Evolutionary conservation across 441 rosid genomes (phyloP).

Genomic region (Gossypium lobatum): DNA sequence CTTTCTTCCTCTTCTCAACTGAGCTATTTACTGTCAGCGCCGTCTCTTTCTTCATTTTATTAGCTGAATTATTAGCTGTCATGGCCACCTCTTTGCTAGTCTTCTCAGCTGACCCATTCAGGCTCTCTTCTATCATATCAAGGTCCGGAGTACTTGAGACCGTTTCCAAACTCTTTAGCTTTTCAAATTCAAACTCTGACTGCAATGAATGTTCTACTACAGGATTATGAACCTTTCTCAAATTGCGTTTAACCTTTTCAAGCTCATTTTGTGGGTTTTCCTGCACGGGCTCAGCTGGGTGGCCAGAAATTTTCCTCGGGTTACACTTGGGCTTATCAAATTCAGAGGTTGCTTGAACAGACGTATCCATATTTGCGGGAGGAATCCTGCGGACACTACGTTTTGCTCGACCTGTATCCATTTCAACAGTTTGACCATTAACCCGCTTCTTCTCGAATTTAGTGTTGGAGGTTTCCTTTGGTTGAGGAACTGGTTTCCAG

Average conservation of each 20-base stretch:
- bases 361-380: constrained; percentile 41
- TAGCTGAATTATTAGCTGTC: constrained; percentile 1
- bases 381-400: constrained; percentile 57
- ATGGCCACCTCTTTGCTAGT: constrained; percentile 26
- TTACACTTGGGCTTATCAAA: constrained; percentile 68
- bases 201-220: constrained; percentile 48
- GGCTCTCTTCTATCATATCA: constrained; percentile 28
- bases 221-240: constrained; percentile 85
- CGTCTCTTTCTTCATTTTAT: constrained; percentile 33
- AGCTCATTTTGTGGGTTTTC: constrained; percentile 79
- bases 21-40: background rate
- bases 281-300: constrained; percentile 40
- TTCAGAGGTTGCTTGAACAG: constrained; percentile 43
- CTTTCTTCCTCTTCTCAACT: constrained; percentile 29
- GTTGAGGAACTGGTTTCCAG: constrained; percentile 73
- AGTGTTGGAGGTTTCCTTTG: constrained; percentile 36
- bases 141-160: constrained; percentile 25
- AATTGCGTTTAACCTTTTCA: constrained; percentile 80
- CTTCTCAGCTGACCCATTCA: constrained; percentile 19
- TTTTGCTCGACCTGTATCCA: constrained; percentile 59
- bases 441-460: constrained; percentile 49
- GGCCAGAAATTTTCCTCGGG: constrained; percentile 48
- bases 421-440: constrained; percentile 43
- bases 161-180: constrained; percentile 52
- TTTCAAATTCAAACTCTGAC: constrained; percentile 52